Base-by-base conservation (phyloP, 441 rosid species). In the Viola pubescens region DNA sequence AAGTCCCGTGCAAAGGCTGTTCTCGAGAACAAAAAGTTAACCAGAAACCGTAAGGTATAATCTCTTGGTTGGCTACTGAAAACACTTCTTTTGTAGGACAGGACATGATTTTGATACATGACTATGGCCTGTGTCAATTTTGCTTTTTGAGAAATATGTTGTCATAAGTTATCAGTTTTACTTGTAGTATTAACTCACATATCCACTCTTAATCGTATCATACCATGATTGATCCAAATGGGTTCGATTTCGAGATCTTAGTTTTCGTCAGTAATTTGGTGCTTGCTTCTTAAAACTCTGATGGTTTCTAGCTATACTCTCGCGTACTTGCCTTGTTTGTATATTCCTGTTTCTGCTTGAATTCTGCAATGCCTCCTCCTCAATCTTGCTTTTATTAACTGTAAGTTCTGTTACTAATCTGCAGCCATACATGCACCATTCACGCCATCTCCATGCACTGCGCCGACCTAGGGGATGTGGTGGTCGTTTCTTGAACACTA, bases 391-490 rank as follows among this genome's bases (percentile, higher is more conserved):
- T 19, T 64, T 57, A 34, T 14, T 41, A 7, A 53, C 14, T 19
- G 26, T 16, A 5, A 14, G 46, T 54, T 56, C 8, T 64, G 37
- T 52, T 68, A 54, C 48, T 71, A 12, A 77, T 54, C 60, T 47
- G 40, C 83, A 92, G 95, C 89, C 94, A 11, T 92, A 81, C 67
- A 82, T 81, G 94, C 98, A 92, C 56, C 63, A 81, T 37, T 92
- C 95, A 0, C 87, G 98, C 62, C 98, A 92, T 78, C 87, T 83
- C 51, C 98, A 91, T 54, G 96, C 95, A 41, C 74, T 88, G 81
- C 89, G 96, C 45, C 88, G 95, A 39, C 91, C 95, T 56, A 84
- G 97, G 76, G 98, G 97, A 57, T 79, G 71, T 0, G 91, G 98
- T 3, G 98, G 98, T 34, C 88, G 96, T 56, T 91, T 91, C 80